Evolutionary conservation across 371 early-diverging fungal species (phyloP), one percentile per base, ranked within the genome.

Genomic region (Capillidium rhysosporum): DNA sequence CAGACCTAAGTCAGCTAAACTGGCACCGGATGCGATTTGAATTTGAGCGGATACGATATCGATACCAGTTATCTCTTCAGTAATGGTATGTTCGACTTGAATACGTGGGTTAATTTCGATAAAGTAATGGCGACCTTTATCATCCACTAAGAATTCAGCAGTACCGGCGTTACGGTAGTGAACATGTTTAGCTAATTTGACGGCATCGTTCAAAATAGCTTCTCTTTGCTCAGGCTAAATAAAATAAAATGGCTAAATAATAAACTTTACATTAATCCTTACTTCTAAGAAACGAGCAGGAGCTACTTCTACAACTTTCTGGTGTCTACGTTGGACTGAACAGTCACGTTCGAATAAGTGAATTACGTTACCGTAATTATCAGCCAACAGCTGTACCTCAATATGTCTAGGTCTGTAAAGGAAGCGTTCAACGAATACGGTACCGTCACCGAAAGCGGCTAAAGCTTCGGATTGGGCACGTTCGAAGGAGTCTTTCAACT

Each of bases 61-160:
- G 53, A 91, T 75, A 26, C 91, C 92, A 16, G 89, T 90, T 54
- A 94, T 82, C 64, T 92, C 87, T 71, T 98, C 98, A 39, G 88
- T 88, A 47, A 88, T 84, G 16, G 90, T 85, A 60, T 89, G 89
- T 61, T 89, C 92, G 45, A 86, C 93, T 66, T 89, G 89, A 53
- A 89, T 80, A 68, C 89, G 81, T 43, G 94, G 89, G 67, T 95
- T 93, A 65, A 93, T 89, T 70, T 95, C 96, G 57, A 95, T 89
- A 59, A 95, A 95, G 73, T 93, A 95, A 64, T 90, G 81, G 38
- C 79, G 74, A 61, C 82, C 80, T 61, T 88, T 74, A 52, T 66
- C 59, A 63, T 92, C 93, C 7, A 89, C 89, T 59, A 98, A 73
- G 72, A 96, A 98, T 65, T 98, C 98, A 40, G 92, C 97, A 0